Percentiles rank a stretch among this genome's conserved stretches.
These are phyloP conservation scores for Lipomyces lipofer DNA, from an alignment of 805 yeast species.

Conservation along the genomic window DNA sequence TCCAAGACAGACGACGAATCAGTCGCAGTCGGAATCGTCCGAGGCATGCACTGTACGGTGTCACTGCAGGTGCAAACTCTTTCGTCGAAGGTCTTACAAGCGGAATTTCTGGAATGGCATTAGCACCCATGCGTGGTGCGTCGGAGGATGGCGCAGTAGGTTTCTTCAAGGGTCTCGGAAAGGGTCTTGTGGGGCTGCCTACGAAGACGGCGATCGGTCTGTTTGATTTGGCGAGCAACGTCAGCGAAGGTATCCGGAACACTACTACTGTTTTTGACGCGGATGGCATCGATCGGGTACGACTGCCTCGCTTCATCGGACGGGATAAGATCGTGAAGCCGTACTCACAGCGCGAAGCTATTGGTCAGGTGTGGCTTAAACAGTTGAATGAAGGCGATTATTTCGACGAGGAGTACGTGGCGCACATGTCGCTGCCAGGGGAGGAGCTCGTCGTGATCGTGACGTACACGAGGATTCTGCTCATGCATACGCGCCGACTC, in stretches of 20 bases:
- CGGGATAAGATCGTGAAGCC: slow-evolving; percentile 73
- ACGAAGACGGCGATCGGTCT: slow-evolving; percentile 96
- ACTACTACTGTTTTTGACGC: slow-evolving; percentile 88
- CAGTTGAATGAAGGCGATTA: slow-evolving; percentile 77
- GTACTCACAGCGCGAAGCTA: slow-evolving; percentile 78
- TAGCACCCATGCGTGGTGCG: slow-evolving; percentile 89
- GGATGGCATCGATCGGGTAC: slow-evolving; percentile 71
- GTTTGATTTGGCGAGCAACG: slow-evolving; percentile 86
- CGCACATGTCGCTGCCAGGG: slow-evolving; percentile 82
- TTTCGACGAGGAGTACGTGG: slow-evolving; percentile 72
- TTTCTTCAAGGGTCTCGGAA: slow-evolving; percentile 89
- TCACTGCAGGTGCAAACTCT: slow-evolving; percentile 84
- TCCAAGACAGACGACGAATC: slow-evolving; percentile 77
- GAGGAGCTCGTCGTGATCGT: slow-evolving; percentile 75
- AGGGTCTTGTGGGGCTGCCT: slow-evolving; percentile 92
- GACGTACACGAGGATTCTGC: slow-evolving; percentile 66
- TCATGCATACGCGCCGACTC: slow-evolving; percentile 63
- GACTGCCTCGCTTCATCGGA: slow-evolving; percentile 77
- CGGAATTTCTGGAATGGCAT: slow-evolving; percentile 87
- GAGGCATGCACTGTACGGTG: slow-evolving; percentile 79
- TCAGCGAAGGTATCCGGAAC: slow-evolving; percentile 90
- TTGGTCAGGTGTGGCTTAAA: slow-evolving; percentile 92
- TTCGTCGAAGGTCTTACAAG: slow-evolving; percentile 82
- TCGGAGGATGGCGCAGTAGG: slow-evolving; percentile 87
- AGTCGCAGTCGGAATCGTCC: slow-evolving; percentile 77